Percentiles rank a stretch among this genome's conserved stretches.
Conservation (phyloP, 2,329 filamentous ascomycete species). For the Pseudogymnoascus sp. region DNA sequence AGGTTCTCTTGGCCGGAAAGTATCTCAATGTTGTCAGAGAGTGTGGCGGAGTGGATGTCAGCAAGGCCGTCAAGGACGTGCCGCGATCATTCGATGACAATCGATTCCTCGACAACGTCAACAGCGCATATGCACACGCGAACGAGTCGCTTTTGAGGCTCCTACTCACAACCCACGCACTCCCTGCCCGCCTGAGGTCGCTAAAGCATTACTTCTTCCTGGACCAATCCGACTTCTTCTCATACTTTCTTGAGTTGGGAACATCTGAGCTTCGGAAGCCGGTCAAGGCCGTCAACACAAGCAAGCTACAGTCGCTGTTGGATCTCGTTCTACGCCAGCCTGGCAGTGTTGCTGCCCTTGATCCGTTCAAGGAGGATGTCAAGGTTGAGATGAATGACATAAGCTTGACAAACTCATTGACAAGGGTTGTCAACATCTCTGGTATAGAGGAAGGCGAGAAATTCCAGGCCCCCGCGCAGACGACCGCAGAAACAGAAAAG, state of each 20-base stretch:
- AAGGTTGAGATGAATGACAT: constrained; percentile 96
- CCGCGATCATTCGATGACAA: constrained; percentile 86
- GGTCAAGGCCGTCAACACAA: constrained; percentile 79
- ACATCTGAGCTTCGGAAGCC: constrained; percentile 84
- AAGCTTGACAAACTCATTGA: constrained; percentile 84
- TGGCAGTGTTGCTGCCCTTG: constrained; percentile 83
- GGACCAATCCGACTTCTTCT: constrained; percentile 95
- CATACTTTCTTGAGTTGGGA: constrained; percentile 90
- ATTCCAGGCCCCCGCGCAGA: constrained; percentile 62
- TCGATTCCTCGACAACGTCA: constrained; percentile 91
- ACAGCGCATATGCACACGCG: constrained; percentile 86
- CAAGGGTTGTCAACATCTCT: constrained; percentile 93
- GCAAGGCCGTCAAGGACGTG: constrained; percentile 79
- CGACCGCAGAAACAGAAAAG: constrained; percentile 67
- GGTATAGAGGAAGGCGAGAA: constrained; percentile 86
- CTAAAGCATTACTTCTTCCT: constrained; percentile 99
- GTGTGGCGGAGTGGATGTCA: constrained; percentile 91
- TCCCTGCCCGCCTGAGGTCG: constrained; percentile 78
- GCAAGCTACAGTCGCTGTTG: constrained; percentile 90
- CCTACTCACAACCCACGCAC: constrained; percentile 82
- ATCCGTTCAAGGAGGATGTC: constrained; percentile 97
- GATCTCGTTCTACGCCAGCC: constrained; percentile 94
- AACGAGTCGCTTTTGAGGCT: constrained; percentile 89
- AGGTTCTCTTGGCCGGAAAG: constrained; percentile 90
- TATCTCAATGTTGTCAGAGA: constrained; percentile 97